Evolutionary conservation across 495 filamentous ascomycete genomes (phyloP).

Genomic region (Lichenothelia convexa): DNA sequence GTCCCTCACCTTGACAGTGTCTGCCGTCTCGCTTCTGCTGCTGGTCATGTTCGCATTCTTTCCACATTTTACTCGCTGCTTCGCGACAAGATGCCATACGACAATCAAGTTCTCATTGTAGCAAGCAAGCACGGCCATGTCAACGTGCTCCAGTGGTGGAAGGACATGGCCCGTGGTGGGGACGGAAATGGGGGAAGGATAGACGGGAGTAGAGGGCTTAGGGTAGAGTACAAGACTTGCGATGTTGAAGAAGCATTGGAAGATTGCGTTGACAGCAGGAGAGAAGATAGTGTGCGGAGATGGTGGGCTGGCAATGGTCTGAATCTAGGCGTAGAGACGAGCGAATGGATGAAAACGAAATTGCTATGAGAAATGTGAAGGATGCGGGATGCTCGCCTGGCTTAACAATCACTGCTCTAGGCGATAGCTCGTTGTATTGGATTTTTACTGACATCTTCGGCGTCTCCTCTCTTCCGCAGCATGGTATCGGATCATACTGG

Average conservation of each 20-base stretch:
- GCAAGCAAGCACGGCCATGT: slow-evolving; percentile 75
- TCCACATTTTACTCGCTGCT: slow-evolving; percentile 63
- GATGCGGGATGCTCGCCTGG: background rate
- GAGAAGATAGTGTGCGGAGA: slow-evolving; percentile 41
- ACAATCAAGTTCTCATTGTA: slow-evolving; percentile 73
- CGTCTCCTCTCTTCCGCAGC: too few species aligned
- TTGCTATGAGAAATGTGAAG: slow-evolving; percentile 9
- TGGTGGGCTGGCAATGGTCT: slow-evolving; percentile 91
- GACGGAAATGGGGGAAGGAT: slow-evolving; percentile 30
- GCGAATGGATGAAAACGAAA: slow-evolving; percentile 85
- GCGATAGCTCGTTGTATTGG: too few species aligned
- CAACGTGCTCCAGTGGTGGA: slow-evolving; percentile 84
- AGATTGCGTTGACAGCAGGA: slow-evolving; percentile 38
- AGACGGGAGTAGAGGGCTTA: slow-evolving; percentile 44
- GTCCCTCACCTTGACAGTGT: slow-evolving; percentile 58
- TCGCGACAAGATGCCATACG: slow-evolving; percentile 69
- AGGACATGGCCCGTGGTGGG: slow-evolving; percentile 32
- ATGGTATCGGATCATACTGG: too few species aligned
- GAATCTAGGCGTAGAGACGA: slow-evolving; percentile 68
- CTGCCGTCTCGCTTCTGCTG: slow-evolving; percentile 62
- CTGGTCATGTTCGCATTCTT: slow-evolving; percentile 74
- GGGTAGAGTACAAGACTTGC: slow-evolving; percentile 84
- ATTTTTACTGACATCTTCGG: too few species aligned
- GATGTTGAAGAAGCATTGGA: slow-evolving; percentile 91
- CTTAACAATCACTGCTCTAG: too few species aligned